These are phyloP conservation scores for Rhynchosporium graminicola DNA, from an alignment of 2,329 filamentous ascomycete species.

Conservation along the genomic window DNA sequence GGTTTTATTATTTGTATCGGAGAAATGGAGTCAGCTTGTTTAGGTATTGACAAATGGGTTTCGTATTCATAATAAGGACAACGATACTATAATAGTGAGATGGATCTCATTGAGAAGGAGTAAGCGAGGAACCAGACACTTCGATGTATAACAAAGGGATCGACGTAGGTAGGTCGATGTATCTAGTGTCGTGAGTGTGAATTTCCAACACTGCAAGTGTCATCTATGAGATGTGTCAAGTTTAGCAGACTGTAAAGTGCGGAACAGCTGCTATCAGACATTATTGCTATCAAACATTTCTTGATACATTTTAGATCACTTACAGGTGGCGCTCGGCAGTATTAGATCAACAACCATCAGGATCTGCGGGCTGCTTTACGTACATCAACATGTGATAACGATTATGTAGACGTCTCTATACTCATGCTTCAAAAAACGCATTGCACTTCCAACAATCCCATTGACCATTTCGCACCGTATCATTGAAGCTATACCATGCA, in stretches of 20 bases:
- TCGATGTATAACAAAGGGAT: not conserved
- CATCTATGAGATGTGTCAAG: not conserved
- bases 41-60: not conserved
- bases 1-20: not conserved
- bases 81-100: not conserved
- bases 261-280: not conserved
- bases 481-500: slow-evolving; percentile 6
- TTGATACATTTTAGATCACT: too few species aligned
- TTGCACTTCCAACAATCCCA: too few species aligned
- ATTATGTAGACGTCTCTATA: not conserved
- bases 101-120: not conserved
- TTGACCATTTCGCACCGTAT: too few species aligned
- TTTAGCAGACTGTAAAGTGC: not conserved
- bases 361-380: not conserved
- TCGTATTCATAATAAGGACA: not conserved
- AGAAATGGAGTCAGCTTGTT: not conserved
- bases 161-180: not conserved
- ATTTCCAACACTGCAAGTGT: not conserved
- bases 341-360: not conserved
- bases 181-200: not conserved
- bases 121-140: not conserved
- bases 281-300: too few species aligned
- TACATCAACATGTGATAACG: not conserved
- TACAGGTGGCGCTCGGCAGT: not conserved
- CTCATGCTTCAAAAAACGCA: not conserved